Base-by-base conservation (phyloP, 208 protist species). In the Sergeia podlipaevii region DNA sequence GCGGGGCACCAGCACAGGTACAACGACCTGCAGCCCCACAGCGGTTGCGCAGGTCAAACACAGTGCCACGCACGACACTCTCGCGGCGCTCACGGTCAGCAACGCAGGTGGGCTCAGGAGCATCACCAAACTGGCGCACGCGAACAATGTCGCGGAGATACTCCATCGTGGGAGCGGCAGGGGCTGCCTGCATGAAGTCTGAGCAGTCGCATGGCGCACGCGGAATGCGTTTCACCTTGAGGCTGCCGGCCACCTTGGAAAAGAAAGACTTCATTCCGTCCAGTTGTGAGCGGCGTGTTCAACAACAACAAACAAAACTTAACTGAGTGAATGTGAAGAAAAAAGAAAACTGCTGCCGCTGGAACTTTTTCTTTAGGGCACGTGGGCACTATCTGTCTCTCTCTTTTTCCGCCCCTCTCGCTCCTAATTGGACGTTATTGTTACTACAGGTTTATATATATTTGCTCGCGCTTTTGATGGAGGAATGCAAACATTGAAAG, bases 1-100 rank as follows among this genome's bases (percentile, higher is more conserved):
- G 26, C 20, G 65, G 63, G 1, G 63, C 52, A 17, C 70, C 69
- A 4, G 52, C n/a, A 42, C 72, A 74, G 10, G 71, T 77, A 68
- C 85, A 93, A 23, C 85, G 80, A 1, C 85, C 85, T n/a, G 39
- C 69, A 3, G 64, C 85, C 4, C 81, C 85, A 56, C 85, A 93
- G 23, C 85, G 80, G 64, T 93, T 73, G 24, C 45, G 39, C 1
- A 93, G 58, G 30, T 93, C 85, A 56, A 93, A 93, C 5, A 86
- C 53, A 11, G 69, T 80, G 42, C 68, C 55, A 24, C 72, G 71
- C 15, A 85, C 59, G 26, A 67, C 49, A 44, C 66, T 47, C 20
- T 74, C 68, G 4, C 68, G 67, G 15, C 49, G 65, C 20, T 70
- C 64, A 23, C 21, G 48, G 28, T 74, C 65, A 2, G 33, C 39